Evolutionary conservation across 2,329 filamentous ascomycete species (phyloP).

Genomic region (Verticillium albo-atrum): DNA sequence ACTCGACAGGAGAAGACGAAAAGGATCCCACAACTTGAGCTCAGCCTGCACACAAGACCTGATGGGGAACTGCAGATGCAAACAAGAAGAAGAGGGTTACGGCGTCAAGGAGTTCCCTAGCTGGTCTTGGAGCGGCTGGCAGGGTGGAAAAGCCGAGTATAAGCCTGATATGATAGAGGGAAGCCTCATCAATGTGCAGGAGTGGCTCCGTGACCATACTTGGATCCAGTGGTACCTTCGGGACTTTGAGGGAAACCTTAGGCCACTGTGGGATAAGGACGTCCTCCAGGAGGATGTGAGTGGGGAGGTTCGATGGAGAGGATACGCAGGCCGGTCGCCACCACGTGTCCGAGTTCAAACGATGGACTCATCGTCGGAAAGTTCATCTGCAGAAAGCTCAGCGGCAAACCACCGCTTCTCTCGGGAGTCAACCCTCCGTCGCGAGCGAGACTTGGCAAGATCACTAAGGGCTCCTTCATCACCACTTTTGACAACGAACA

Average conservation of each 20-base stretch:
- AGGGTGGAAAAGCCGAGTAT: conserved; percentile 15
- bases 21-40: too few species aligned
- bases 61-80: neutral
- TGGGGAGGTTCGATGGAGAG: conserved; percentile 2
- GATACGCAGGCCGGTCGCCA: neutral
- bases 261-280: conserved; percentile 20
- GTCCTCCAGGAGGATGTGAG: neutral
- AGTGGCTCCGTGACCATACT: conserved; percentile 27
- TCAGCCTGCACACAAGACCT: neutral
- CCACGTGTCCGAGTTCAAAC: neutral
- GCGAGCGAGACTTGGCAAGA: too few species aligned
- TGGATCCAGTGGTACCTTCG: conserved; percentile 31
- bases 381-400: too few species aligned
- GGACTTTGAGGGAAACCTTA: conserved; percentile 22
- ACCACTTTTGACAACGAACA: too few species aligned
- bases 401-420: too few species aligned
- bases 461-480: too few species aligned
- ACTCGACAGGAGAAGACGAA: too few species aligned
- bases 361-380: neutral
- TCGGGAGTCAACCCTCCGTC: too few species aligned
- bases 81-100: neutral
- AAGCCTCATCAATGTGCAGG: conserved; percentile 18
- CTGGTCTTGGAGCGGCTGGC: conserved; percentile 31
- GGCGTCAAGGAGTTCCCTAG: conserved; percentile 20
- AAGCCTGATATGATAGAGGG: conserved; percentile 15